Conservation (phyloP, 208 protist genomes). For the Polymyxa betae region DNA sequence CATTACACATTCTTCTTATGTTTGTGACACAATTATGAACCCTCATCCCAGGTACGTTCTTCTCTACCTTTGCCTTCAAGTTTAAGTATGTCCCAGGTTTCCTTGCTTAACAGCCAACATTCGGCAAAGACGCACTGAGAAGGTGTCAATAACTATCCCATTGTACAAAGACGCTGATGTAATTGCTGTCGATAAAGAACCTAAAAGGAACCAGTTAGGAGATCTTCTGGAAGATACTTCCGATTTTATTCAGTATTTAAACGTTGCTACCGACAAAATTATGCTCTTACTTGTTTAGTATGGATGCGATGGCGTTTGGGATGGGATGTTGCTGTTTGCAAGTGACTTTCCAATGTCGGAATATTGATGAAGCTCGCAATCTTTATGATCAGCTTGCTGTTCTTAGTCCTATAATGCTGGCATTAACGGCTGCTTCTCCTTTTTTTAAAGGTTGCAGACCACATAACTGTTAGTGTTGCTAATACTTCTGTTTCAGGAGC, state of each 20-base stretch:
- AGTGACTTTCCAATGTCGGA: constrained; percentile 90
- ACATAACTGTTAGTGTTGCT: neutral
- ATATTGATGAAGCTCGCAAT: constrained; percentile 86
- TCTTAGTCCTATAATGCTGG: constrained; percentile 91
- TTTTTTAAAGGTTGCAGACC: constrained; percentile 85
- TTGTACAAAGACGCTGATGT: constrained; percentile 45
- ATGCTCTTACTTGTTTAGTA: constrained; percentile 80
- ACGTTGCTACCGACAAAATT: neutral
- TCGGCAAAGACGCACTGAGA: constrained; percentile 52
- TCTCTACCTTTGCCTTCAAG: neutral
- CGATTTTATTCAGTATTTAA: constrained; percentile 44
- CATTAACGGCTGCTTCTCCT: constrained; percentile 90
- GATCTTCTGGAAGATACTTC: constrained; percentile 35
- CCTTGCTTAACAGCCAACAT: constrained; percentile 60
- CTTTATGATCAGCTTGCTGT: constrained; percentile 96
- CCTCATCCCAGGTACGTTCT: constrained; percentile 91
- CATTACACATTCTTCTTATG: constrained; percentile 84
- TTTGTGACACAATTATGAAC: constrained; percentile 95
- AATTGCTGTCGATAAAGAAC: neutral
- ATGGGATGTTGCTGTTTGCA: constrained; percentile 98
- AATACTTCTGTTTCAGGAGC: neutral
- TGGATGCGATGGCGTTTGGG: constrained; percentile 99
- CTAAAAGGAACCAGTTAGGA: constrained; percentile 29
- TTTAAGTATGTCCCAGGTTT: constrained; percentile 43
- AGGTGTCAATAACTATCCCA: constrained; percentile 57